phyloP scores from a whole-genome alignment of 805 yeast genomes.

The Candida dajiaensis region DNA sequence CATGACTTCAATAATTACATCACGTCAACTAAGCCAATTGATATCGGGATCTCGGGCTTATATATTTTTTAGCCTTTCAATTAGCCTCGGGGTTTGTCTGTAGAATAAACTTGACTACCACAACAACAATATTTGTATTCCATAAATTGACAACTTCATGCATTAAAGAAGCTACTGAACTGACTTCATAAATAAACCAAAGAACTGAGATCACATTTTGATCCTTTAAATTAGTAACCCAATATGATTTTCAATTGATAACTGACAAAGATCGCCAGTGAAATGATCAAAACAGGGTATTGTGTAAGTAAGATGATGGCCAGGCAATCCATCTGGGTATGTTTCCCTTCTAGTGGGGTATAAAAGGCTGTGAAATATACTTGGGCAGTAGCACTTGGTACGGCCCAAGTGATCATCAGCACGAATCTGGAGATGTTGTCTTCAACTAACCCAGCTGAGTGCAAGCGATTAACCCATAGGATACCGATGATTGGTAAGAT shows the following conservation, averaged over 20 bases:
- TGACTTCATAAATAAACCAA: too few relatives aligned
- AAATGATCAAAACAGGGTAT: conserved; percentile 59
- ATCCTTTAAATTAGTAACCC: conserved; percentile 1
- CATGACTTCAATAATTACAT: too few relatives aligned
- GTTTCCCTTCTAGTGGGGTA: conserved; percentile 55
- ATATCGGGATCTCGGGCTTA: too few relatives aligned
- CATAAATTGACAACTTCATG: too few relatives aligned
- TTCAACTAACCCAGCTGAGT: conserved; percentile 58
- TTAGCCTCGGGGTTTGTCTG: too few relatives aligned
- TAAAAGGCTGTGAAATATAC: conserved; percentile 86
- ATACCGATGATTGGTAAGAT: conserved; percentile 78
- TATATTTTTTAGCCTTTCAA: too few relatives aligned
- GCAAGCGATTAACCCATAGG: conserved; percentile 55
- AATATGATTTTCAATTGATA: conserved; percentile 16
- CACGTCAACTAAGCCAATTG: too few relatives aligned
- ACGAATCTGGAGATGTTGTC: conserved; percentile 60
- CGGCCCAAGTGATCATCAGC: conserved; percentile 64
- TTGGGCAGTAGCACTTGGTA: conserved; percentile 86
- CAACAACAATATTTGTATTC: too few relatives aligned
- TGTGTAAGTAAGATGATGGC: conserved; percentile 73
- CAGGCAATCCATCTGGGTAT: conserved; percentile 71
- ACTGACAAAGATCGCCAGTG: conserved; percentile 59
- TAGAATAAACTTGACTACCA: too few relatives aligned
- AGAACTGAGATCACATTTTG: too few relatives aligned
- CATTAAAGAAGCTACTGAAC: too few relatives aligned